Percentiles rank a stretch among this genome's conserved stretches.
Evolutionary conservation across 1,284 basidiomycete genomes (phyloP).

Genomic region (Agaricales sp.): DNA sequence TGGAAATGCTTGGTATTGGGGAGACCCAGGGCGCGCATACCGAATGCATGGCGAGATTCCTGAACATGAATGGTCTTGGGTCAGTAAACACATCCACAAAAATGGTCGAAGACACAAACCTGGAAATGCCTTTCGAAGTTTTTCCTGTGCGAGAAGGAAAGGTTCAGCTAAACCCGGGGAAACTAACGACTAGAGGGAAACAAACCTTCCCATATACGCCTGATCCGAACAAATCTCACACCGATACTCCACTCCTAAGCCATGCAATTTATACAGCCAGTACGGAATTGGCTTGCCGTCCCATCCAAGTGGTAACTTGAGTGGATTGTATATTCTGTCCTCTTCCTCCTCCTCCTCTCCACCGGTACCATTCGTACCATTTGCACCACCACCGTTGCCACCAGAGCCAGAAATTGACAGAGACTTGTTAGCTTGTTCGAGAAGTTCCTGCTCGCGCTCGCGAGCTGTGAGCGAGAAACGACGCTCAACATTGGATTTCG

Average conservation of each 20-base stretch:
- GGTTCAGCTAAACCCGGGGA: conserved; percentile 6
- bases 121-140: conserved; percentile 93
- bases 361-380: conserved; percentile 18
- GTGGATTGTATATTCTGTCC: conserved; percentile 93
- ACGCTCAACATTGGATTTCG: conserved; percentile 93
- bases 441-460: conserved; percentile 88
- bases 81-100: too few relatives aligned
- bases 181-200: conserved; percentile 6
- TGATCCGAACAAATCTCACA: conserved; percentile 98
- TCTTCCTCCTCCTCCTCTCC: conserved; percentile 85
- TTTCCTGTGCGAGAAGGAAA: conserved; percentile 43
- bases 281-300: conserved; percentile 98
- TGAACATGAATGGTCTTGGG: not conserved
- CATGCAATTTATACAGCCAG: conserved; percentile 98
- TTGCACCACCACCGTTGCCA: not conserved
- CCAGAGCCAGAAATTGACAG: conserved; percentile 33
- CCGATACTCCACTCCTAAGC: conserved; percentile 92
- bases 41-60: conserved; percentile 95
- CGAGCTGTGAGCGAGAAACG: conserved; percentile 92
- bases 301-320: conserved; percentile 96
- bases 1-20: conserved; percentile 99
- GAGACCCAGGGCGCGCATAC: conserved; percentile 94
- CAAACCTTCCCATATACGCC: conserved; percentile 87
- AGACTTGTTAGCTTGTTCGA: conserved; percentile 73
- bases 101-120: conserved; percentile 24